Evolutionary conservation across 768 basidiomycete species (phyloP).

Genomic region (Boletus rufocinnamomeus): DNA sequence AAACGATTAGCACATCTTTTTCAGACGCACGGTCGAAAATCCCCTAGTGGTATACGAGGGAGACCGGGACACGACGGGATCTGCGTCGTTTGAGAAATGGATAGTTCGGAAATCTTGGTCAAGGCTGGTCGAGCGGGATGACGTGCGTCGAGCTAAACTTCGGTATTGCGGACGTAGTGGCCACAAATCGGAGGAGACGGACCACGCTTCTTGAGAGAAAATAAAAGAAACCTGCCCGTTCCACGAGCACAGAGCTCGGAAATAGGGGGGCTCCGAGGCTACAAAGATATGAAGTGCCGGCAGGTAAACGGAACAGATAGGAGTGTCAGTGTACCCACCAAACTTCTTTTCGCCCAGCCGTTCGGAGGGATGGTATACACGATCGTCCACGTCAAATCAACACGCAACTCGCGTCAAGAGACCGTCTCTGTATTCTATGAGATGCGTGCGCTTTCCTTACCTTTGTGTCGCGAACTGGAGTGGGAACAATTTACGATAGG

Average conservation of each 20-base stretch:
- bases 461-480: conserved; percentile 7
- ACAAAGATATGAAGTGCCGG: conserved; percentile 16
- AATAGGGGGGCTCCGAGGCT: conserved; percentile 26
- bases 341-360: conserved; percentile 11
- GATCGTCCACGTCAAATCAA: conserved; percentile 2
- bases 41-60: not conserved
- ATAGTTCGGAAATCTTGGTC: not conserved
- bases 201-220: conserved; percentile 8
- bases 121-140: not conserved
- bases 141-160: not conserved
- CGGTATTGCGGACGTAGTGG: not conserved
- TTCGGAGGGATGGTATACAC: not conserved
- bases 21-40: not conserved
- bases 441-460: conserved; percentile 16
- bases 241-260: conserved; percentile 13
- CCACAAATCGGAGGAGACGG: not conserved
- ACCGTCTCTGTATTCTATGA: conserved; percentile 11
- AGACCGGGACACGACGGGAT: not conserved
- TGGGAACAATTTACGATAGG: conserved; percentile 19
- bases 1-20: conserved; percentile 8
- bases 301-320: conserved; percentile 12
- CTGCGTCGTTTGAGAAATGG: not conserved
- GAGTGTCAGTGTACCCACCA: conserved; percentile 1
- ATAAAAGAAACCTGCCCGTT: conserved; percentile 3
- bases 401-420: not conserved